These are phyloP conservation scores for Rhodotorula sphaerocarpa DNA, from an alignment of 768 basidiomycete species.

Conservation along the genomic window DNA sequence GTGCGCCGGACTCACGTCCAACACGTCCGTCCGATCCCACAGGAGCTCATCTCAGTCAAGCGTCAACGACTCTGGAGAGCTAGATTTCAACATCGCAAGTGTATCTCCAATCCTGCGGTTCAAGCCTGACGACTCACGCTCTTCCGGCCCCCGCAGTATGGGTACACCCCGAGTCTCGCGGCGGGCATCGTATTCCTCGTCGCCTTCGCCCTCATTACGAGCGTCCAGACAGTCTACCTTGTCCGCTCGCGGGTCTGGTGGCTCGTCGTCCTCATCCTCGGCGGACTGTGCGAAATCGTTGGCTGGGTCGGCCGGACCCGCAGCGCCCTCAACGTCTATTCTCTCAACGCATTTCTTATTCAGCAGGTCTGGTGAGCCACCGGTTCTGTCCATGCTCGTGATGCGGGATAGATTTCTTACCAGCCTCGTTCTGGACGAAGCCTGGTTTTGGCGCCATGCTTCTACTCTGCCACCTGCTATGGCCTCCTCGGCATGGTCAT, in stretches of 20 bases:
- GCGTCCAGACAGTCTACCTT: conserved; percentile 36
- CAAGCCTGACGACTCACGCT: neutral
- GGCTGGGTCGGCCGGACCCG: conserved; percentile 42
- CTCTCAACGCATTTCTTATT: conserved; percentile 40
- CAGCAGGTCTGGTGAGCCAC: conserved; percentile 39
- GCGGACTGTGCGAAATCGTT: conserved; percentile 37
- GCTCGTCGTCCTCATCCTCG: conserved; percentile 40
- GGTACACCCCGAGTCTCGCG: conserved; percentile 38
- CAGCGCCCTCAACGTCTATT: conserved; percentile 24
- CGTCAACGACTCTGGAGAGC: too few relatives aligned
- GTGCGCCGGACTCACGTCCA: too few relatives aligned
- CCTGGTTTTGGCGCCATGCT: conserved; percentile 43
- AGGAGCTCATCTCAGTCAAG: too few relatives aligned
- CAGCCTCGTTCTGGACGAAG: too few relatives aligned
- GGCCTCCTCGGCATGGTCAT: conserved; percentile 42
- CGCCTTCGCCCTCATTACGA: conserved; percentile 39
- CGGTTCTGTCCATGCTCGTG: too few relatives aligned
- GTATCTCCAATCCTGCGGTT: neutral
- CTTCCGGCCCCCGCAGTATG: neutral
- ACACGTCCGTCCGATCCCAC: too few relatives aligned
- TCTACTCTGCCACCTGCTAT: conserved; percentile 42
- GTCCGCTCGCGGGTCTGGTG: conserved; percentile 41
- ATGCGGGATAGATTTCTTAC: too few relatives aligned
- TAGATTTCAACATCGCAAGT: neutral
- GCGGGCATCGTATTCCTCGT: conserved; percentile 40